phyloP scores from a whole-genome alignment of 2,329 filamentous ascomycete species.

The Lecanicillium sp. region DNA sequence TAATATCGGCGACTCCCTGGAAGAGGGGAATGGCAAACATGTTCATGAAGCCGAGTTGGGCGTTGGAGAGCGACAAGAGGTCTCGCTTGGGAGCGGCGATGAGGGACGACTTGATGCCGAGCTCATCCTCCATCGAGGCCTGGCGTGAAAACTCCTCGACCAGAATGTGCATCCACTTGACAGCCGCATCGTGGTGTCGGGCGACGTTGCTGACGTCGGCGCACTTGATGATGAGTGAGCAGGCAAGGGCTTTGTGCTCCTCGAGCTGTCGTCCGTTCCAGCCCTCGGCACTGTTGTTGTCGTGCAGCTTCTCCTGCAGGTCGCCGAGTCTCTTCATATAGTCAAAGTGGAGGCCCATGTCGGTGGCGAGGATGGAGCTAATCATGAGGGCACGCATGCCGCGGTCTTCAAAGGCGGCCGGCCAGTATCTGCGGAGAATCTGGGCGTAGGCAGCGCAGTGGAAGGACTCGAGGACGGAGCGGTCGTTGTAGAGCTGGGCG shows the following conservation, averaged over 20 bases:
- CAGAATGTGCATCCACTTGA: slow-evolving; percentile 88
- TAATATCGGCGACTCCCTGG: slow-evolving; percentile 75
- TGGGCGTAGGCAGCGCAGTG: slow-evolving; percentile 97
- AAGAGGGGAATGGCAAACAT: slow-evolving; percentile 92
- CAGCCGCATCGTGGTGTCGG: slow-evolving; percentile 72
- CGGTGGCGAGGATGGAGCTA: slow-evolving; percentile 92
- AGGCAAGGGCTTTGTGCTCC: slow-evolving; percentile 73
- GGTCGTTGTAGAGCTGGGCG: slow-evolving; percentile 94
- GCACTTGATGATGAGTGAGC: slow-evolving; percentile 91
- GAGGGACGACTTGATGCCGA: slow-evolving; percentile 81
- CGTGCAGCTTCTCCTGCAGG: slow-evolving; percentile 69
- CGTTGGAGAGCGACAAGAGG: slow-evolving; percentile 71
- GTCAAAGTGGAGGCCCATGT: slow-evolving; percentile 95
- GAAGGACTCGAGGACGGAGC: slow-evolving; percentile 93
- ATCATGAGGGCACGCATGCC: slow-evolving; percentile 89
- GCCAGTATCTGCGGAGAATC: slow-evolving; percentile 90
- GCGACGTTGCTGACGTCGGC: slow-evolving; percentile 98
- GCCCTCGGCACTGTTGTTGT: slow-evolving; percentile 58
- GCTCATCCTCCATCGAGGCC: slow-evolving; percentile 81
- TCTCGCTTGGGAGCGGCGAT: slow-evolving; percentile 82
- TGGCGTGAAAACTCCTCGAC: slow-evolving; percentile 94
- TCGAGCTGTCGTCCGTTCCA: slow-evolving; percentile 75
- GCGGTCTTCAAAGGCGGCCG: slow-evolving; percentile 67
- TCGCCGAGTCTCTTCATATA: slow-evolving; percentile 89
- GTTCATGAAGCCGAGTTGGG: slow-evolving; percentile 94